These are phyloP conservation scores for Glycyrrhiza uralensis DNA, from an alignment of 306 rosid species.

Conservation along the genomic window DNA sequence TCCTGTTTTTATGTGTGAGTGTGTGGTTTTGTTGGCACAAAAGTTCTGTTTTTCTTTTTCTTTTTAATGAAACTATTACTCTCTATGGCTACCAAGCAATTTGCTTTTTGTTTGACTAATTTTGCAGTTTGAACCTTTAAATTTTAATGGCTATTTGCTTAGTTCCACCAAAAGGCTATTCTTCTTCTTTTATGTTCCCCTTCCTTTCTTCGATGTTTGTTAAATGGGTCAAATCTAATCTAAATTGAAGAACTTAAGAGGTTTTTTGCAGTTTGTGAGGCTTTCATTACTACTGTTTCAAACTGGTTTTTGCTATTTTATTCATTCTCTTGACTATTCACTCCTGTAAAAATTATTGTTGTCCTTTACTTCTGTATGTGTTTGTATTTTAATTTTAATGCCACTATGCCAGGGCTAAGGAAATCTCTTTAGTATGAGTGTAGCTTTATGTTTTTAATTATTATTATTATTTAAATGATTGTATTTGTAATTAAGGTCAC, in stretches of 20 bases:
- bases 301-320: neutral
- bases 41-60: neutral
- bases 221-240: conserved; percentile 3
- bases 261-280: neutral
- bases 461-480: neutral
- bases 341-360: neutral
- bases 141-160: neutral
- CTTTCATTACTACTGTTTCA: neutral
- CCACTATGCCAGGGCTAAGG: neutral
- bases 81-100: neutral
- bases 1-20: neutral
- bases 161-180: neutral
- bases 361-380: neutral
- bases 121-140: neutral
- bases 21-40: neutral
- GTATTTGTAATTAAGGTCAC: neutral
- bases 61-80: neutral
- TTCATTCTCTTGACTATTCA: neutral
- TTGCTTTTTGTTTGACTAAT: neutral
- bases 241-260: neutral
- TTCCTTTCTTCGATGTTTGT: neutral
- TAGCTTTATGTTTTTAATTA: neutral
- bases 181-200: neutral
- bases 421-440: neutral
- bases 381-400: neutral